Conservation (phyloP, 73 alveolate species). For the Tetrahymena thermophila region DNA sequence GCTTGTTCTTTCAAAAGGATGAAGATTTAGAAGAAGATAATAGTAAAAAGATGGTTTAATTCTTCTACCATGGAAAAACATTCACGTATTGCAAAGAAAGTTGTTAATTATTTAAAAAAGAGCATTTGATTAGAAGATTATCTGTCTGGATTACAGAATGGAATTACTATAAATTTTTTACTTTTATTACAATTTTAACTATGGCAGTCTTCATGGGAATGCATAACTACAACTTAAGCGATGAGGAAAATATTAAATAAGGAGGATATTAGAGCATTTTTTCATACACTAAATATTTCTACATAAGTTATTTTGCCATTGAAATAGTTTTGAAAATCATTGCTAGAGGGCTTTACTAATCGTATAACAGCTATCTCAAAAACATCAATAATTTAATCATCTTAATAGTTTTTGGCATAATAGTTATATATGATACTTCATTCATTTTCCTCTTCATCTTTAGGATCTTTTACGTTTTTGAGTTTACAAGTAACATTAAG, state of each 20-base stretch:
- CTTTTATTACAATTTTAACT: background rate
- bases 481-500: background rate
- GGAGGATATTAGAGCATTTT: background rate
- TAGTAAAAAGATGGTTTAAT: background rate
- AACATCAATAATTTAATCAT: background rate
- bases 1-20: background rate
- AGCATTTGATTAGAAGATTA: background rate
- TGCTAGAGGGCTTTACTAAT: background rate
- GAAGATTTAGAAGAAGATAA: background rate
- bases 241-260: background rate
- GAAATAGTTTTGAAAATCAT: conserved; percentile 13
- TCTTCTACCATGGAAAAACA: background rate
- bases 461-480: background rate
- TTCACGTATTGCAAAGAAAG: background rate
- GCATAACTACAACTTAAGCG: background rate
- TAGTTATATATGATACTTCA: background rate
- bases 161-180: background rate
- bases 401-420: background rate
- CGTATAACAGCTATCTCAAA: background rate
- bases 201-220: background rate
- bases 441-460: background rate
- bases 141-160: background rate
- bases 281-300: background rate
- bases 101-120: background rate
- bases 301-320: background rate